Evolutionary conservation across 2,329 filamentous ascomycete species (phyloP).

Genomic region (Cordyceps javanica): DNA sequence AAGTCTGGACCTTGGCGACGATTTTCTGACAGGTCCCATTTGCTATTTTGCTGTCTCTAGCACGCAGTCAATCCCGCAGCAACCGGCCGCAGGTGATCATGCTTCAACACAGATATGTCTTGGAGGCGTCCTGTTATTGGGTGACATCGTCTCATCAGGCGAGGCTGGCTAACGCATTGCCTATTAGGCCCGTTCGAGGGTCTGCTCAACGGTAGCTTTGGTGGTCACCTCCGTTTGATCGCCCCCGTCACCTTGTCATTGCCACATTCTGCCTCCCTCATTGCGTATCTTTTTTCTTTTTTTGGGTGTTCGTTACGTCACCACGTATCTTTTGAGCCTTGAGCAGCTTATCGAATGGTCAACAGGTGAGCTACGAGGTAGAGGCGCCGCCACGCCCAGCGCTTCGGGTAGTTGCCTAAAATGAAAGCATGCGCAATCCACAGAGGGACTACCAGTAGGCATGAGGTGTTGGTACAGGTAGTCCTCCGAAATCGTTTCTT

Average conservation of each 20-base stretch:
- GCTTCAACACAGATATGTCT: background rate
- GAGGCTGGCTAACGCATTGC: background rate
- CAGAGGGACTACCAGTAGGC: background rate
- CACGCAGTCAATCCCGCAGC: background rate
- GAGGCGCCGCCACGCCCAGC: slow-evolving; percentile 3
- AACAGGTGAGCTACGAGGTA: background rate
- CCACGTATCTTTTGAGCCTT: background rate
- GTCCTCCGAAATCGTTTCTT: background rate
- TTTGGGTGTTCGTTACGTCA: background rate
- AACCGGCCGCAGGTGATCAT: background rate
- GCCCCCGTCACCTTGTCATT: background rate
- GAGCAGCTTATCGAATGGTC: background rate
- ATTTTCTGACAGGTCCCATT: background rate
- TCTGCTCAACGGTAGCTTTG: background rate
- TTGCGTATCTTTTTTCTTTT: background rate
- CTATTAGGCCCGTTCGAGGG: background rate
- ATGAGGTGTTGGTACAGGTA: background rate
- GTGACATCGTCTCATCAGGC: background rate
- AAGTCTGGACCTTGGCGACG: background rate
- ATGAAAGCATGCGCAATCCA: background rate
- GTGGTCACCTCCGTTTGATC: background rate
- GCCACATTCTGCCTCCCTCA: background rate
- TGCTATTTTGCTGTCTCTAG: background rate
- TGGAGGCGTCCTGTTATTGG: background rate
- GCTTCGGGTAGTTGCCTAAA: background rate